Base-by-base conservation (phyloP, 345 rosid species). In the Leavenworthia alabamica region DNA sequence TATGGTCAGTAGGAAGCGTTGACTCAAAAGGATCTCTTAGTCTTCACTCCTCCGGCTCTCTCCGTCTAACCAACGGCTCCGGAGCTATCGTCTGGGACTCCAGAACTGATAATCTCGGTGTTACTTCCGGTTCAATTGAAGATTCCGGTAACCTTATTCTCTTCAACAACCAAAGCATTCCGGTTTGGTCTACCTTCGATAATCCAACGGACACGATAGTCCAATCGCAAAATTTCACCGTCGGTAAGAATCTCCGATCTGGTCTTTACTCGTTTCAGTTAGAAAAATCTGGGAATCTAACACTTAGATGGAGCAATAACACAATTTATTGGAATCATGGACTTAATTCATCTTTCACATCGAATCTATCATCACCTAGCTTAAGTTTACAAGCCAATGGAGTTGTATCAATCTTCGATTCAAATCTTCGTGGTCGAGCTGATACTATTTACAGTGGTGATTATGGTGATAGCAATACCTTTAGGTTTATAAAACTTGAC, bases 161-260 rank as follows among this genome's bases (percentile, higher is more conserved):
- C 29, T 70, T 80, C 13, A 50, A 66, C 3, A 76, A 73, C 9
- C 55, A 55, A 5, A 61, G 37, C 46, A 45, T 36, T 12, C 4
- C 74, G 0, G 73, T 81, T 24, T 89, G 96, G 96, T 86, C 93
- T 12, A 75, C 82, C 41, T 89, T 89, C 65, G 67, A 74, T 4
- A 16, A 79, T 52, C 85, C 93, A 2, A 75, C 82, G 2, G 80
- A 82, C 26, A 79, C 85, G 1, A 16, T 86, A 41, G 74, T 86
- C 14, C 90, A 81, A 11, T 50, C 60, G 44, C 96, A 88, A 73
- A 81, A 72, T 66, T 78, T 86, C 55, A 70, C 77, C 0, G 67
- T 15, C 7, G 56, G 68, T 42, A 76, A 70, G 43, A 29, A 26
- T 41, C 63, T 89, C 54, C 67, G 66, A 44, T 78, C 81, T 29